phyloP scores from a whole-genome alignment of 345 rosid species.

The Clarkia xantiana region DNA sequence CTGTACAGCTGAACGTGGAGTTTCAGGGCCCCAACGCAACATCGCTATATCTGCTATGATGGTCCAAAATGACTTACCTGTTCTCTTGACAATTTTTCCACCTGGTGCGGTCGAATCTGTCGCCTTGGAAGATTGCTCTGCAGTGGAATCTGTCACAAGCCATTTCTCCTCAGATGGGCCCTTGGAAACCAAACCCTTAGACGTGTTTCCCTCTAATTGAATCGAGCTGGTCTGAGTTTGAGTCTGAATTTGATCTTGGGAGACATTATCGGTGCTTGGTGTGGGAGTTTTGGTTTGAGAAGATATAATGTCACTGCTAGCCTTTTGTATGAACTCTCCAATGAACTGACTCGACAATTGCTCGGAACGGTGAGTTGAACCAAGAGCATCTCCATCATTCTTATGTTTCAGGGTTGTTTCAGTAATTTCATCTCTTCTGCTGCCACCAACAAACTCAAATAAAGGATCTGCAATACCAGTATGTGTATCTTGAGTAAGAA shows the following conservation, averaged over 20 bases:
- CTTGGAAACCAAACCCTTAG: conserved; percentile 44
- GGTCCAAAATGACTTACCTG: conserved; percentile 63
- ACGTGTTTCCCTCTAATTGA: conserved; percentile 26
- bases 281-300: conserved; percentile 24
- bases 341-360: conserved; percentile 38
- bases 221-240: conserved; percentile 18
- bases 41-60: conserved; percentile 51
- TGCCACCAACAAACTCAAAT: conserved; percentile 16
- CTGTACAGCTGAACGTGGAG: conserved; percentile 30
- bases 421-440: conserved; percentile 16
- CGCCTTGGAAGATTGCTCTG: conserved; percentile 28
- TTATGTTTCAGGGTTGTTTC: conserved; percentile 17
- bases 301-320: conserved; percentile 33
- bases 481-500: conserved; percentile 14
- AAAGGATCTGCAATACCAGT: conserved; percentile 21
- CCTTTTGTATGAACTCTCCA: conserved; percentile 63
- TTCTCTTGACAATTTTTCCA: conserved; percentile 39
- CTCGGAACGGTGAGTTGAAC: conserved; percentile 46
- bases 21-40: conserved; percentile 57
- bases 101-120: conserved; percentile 20
- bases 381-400: conserved; percentile 43
- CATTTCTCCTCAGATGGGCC: conserved; percentile 87
- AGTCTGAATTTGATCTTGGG: conserved; percentile 23
- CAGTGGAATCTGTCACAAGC: conserved; percentile 47
- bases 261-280: conserved; percentile 9